Evolutionary conservation across 2,329 filamentous ascomycete genomes (phyloP).

Genomic region (Microdochium bolleyi): DNA sequence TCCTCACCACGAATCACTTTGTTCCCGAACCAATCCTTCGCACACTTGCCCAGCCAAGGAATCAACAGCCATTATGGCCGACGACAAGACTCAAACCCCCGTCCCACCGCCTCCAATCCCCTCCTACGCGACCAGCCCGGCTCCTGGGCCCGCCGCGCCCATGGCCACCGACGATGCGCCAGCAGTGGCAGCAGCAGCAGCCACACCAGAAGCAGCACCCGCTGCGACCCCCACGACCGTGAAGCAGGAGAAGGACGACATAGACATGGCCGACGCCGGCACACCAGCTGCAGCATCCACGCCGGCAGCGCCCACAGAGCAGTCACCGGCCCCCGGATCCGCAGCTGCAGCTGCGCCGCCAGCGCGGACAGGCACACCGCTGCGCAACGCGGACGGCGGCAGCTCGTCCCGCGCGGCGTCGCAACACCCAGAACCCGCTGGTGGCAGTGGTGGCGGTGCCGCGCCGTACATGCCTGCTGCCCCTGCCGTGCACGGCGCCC

Average conservation of each 20-base stretch:
- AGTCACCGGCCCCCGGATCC: constrained; percentile 13
- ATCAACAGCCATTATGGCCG: constrained; percentile 10
- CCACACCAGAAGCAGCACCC: background rate
- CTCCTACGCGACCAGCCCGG: constrained; percentile 10
- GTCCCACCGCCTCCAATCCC: constrained; percentile 14
- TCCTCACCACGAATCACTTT: too few relatives aligned
- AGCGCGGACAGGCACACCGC: constrained; percentile 39
- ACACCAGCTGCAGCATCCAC: constrained; percentile 1
- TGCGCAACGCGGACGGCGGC: constrained; percentile 24
- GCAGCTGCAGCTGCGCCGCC: constrained; percentile 33
- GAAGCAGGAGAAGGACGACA: constrained; percentile 5
- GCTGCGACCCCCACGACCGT: constrained; percentile 2
- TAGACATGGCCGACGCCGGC: constrained; percentile 1
- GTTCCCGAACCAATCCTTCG: too few relatives aligned
- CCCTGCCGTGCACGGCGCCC: constrained; percentile 57
- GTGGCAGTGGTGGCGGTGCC: background rate
- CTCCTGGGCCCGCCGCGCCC: background rate
- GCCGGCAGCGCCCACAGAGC: constrained; percentile 6
- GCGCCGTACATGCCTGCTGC: constrained; percentile 47
- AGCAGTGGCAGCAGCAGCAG: background rate
- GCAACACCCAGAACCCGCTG: constrained; percentile 43
- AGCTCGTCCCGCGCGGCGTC: constrained; percentile 45
- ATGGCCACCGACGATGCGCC: background rate
- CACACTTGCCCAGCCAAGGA: too few relatives aligned
- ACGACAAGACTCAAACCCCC: constrained; percentile 15